Evolutionary conservation across 208 protist species (phyloP).

Genomic region (Crithidia brevicula): DNA sequence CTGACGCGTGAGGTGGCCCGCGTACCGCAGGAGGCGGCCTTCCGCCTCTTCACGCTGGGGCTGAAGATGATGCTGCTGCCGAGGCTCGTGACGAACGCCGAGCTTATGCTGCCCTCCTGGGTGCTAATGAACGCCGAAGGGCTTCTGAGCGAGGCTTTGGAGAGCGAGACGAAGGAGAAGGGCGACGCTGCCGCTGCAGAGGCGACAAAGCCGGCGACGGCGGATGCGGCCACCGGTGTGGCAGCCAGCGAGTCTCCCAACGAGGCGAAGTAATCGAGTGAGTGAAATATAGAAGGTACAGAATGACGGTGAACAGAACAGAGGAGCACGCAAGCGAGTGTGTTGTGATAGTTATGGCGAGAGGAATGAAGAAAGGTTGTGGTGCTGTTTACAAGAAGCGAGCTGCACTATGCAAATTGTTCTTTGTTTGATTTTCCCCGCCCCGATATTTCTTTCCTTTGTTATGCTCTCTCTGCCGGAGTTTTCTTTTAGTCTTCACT

Average conservation of each 20-base stretch:
- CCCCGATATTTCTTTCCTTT: no score
- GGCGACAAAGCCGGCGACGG: neutral
- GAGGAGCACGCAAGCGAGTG: no score
- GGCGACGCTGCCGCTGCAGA: no score
- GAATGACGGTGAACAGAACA: no score
- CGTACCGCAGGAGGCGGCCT: conserved; percentile 81
- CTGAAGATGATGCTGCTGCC: conserved; percentile 81
- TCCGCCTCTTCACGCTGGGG: conserved; percentile 79
- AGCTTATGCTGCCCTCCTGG: conserved; percentile 74
- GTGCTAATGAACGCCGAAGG: conserved; percentile 63
- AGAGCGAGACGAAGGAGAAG: conserved; percentile 29
- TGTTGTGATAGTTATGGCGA: no score
- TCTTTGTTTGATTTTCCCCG: no score
- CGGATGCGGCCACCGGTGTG: neutral
- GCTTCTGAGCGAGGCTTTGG: conserved; percentile 41
- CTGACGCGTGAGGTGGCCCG: conserved; percentile 74
- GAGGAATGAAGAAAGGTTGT: neutral
- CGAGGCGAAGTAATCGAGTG: conserved; percentile 5
- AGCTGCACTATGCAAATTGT: no score
- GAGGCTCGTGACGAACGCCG: conserved; percentile 45
- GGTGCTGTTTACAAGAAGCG: neutral
- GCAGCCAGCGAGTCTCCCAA: neutral
- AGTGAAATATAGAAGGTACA: no score
- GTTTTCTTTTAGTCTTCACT: conserved; percentile 12
- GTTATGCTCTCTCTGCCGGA: no score